Evolutionary conservation across 2,329 filamentous ascomycete species (phyloP).

Genomic region (Gaeumannomyces tritici): DNA sequence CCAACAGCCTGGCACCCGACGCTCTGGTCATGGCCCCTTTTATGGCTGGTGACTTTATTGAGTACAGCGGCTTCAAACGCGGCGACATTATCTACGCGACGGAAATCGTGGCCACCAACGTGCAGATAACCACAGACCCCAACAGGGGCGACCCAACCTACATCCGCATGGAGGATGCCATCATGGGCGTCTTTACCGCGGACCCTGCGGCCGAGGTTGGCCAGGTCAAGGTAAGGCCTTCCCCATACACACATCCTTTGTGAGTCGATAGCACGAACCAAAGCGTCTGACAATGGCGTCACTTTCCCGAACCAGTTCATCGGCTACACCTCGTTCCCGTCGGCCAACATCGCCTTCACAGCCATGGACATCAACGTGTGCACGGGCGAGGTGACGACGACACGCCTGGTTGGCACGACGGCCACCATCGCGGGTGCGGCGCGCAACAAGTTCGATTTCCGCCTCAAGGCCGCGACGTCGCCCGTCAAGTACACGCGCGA

Average conservation of each 20-base stretch:
- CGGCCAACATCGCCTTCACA: neutral
- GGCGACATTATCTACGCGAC: no score
- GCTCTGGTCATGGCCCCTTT: neutral
- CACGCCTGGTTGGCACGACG: neutral
- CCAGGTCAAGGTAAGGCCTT: neutral
- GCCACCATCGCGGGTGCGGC: neutral
- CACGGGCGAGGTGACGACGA: neutral
- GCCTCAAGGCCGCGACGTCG: neutral
- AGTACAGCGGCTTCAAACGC: neutral
- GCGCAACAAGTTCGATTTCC: slow-evolving; percentile 2
- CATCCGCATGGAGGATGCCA: neutral
- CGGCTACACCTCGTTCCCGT: neutral
- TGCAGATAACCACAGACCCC: neutral
- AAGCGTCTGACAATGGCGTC: neutral
- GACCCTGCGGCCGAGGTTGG: neutral
- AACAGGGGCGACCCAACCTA: neutral
- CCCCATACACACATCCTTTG: no score
- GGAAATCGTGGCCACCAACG: no score
- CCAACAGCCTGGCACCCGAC: neutral
- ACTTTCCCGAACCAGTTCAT: neutral
- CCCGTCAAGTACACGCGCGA: neutral
- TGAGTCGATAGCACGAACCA: no score
- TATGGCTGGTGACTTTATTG: neutral
- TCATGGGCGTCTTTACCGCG: neutral
- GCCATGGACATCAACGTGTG: slow-evolving; percentile 1